Evolutionary conservation across 2,329 filamentous ascomycete species (phyloP).

Genomic region (Sporothrix inflata): DNA sequence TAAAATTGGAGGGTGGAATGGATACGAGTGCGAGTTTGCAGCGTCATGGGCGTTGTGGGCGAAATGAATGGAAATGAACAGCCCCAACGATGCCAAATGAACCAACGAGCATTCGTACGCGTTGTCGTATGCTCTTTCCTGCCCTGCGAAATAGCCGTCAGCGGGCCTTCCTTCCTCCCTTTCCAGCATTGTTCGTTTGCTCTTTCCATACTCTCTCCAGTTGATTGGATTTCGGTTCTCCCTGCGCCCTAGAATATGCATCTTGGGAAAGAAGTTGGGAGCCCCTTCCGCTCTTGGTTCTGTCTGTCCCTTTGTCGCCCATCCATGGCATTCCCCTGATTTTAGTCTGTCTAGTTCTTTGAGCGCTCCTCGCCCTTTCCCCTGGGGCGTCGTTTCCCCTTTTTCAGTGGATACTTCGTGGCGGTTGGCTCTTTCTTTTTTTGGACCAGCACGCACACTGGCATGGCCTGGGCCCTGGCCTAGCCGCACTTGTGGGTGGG

Average conservation of each 20-base stretch:
- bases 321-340: slow-evolving; percentile 11
- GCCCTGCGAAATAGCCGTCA: background rate
- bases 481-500: background rate
- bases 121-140: slow-evolving; percentile 17
- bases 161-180: background rate
- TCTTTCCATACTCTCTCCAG: background rate
- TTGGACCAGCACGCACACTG: slow-evolving; percentile 14
- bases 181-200: background rate
- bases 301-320: background rate
- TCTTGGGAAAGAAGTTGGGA: background rate
- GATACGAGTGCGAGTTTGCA: background rate
- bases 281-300: background rate
- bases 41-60: background rate
- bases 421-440: slow-evolving; percentile 28
- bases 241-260: background rate
- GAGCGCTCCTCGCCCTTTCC: background rate
- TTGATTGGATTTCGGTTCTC: background rate
- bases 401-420: background rate
- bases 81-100: background rate
- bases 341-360: slow-evolving; percentile 1
- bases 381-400: background rate
- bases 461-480: slow-evolving; percentile 16
- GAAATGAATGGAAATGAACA: slow-evolving; percentile 12
- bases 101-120: background rate
- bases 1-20: background rate